Percentiles rank a stretch among this genome's conserved stretches.
phyloP scores from a whole-genome alignment of 306 rosid genomes.

The peach (Prunus persica) region Prunus_persica_NCBIv2 NC_034010.1:22519501-22520000 shows the following conservation, averaged over 20 bases:
- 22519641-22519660: background rate
- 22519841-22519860: constrained; percentile 37
- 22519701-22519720: background rate
- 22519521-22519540: background rate
- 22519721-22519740: background rate
- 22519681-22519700: background rate
- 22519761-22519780: constrained; percentile 15
- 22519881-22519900: constrained; percentile 30
- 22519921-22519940: constrained; percentile 64
- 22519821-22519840: constrained; percentile 32
- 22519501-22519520: background rate
- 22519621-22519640: background rate
- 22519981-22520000: constrained; percentile 32
- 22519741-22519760: background rate
- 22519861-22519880: constrained; percentile 29
- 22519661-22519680: background rate
- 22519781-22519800: constrained; percentile 41
- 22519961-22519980: constrained; percentile 39
- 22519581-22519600: background rate
- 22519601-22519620: background rate
- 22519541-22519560: background rate
- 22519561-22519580: background rate
- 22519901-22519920: constrained; percentile 47
- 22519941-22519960: constrained; percentile 59
- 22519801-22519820: constrained; percentile 58